Base-by-base conservation (phyloP, 116 monocot genomes). In the Zostera marina region DNA sequence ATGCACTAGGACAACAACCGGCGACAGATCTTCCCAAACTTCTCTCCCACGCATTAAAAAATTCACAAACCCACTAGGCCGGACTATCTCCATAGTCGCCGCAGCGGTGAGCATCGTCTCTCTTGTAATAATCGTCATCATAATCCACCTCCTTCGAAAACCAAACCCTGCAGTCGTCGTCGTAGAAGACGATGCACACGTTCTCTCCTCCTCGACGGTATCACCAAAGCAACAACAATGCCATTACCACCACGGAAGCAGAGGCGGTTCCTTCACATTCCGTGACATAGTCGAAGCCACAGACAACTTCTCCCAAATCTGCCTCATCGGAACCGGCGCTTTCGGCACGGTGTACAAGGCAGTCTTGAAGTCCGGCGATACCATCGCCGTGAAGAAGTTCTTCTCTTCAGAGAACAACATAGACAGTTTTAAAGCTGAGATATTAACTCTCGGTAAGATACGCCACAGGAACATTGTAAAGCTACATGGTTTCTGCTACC, bases 91-190 rank as follows among this genome's bases (percentile, higher is more conserved):
- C 12, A 79, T 88, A 43, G 60, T 73, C 42, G 64, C 84, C 52
- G 81, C 79, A 32, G 75, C 51, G 40, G 62, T 94, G 52, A 84
- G 81, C 59, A 79, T 72, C 5, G 45, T 88, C 41, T 84, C 93
- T 14, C 79, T 88, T 59, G 45, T 94, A 57, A 77, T 94, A 44
- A 94, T 88, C 11, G 77, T 69, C 15, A 59, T 93, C 22, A 59
- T 93, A 47, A 48, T 88, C 8, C 73, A 84, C 46, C 72, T 74
- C 53, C 61, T 93, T 66, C 65, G 77, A 71, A 75, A 70, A 49
- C 88, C 93, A 9, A 61, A 71, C 5, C 73, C 79, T 44, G 72
- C 68, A 8, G 74, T 87, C 13, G 41, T 81, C 69, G 81, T 81
- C 40, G 47, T 77, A 44, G 79, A 87, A 70, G 88, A 87, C 17